phyloP scores from a whole-genome alignment of 2,329 filamentous ascomycete species.

The Penicillium sp. region DNA sequence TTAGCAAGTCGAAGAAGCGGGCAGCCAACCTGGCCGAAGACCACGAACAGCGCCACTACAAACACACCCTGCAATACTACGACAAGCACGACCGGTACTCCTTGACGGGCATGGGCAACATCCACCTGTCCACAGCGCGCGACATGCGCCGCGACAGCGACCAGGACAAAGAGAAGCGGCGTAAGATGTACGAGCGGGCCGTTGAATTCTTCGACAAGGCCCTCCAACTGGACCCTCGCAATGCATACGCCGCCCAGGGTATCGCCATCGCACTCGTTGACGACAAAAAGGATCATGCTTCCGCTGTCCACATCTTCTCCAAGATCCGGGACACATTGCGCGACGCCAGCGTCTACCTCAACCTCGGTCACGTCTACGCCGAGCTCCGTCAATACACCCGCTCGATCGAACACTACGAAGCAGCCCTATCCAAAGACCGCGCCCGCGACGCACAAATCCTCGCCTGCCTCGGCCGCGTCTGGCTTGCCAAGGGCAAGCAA shows the following conservation, averaged over 20 bases:
- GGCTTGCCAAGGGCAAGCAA: constrained; percentile 67
- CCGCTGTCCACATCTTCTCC: constrained; percentile 75
- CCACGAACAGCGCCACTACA: constrained; percentile 85
- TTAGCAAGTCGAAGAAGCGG: constrained; percentile 78
- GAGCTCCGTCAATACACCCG: constrained; percentile 84
- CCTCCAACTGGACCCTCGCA: constrained; percentile 83
- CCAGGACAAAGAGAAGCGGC: constrained; percentile 79
- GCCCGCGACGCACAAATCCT: constrained; percentile 73
- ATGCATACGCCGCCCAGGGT: constrained; percentile 92
- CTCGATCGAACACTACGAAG: constrained; percentile 88
- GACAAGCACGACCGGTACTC: constrained; percentile 99
- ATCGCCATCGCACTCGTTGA: constrained; percentile 89
- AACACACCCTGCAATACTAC: constrained; percentile 84
- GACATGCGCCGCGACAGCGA: constrained; percentile 92
- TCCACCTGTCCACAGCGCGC: constrained; percentile 76
- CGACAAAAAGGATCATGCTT: constrained; percentile 79
- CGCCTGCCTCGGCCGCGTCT: constrained; percentile 77
- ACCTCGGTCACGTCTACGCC: constrained; percentile 84
- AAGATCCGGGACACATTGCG: constrained; percentile 84
- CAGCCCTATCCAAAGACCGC: constrained; percentile 68
- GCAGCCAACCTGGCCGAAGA: constrained; percentile 76
- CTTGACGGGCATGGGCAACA: constrained; percentile 90
- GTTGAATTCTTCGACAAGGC: constrained; percentile 99
- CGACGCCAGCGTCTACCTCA: constrained; percentile 80
- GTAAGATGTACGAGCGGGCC: constrained; percentile 75